These are phyloP conservation scores for Hypoxylon perforatum DNA, from an alignment of 495 filamentous ascomycete species.

Conservation along the genomic window DNA sequence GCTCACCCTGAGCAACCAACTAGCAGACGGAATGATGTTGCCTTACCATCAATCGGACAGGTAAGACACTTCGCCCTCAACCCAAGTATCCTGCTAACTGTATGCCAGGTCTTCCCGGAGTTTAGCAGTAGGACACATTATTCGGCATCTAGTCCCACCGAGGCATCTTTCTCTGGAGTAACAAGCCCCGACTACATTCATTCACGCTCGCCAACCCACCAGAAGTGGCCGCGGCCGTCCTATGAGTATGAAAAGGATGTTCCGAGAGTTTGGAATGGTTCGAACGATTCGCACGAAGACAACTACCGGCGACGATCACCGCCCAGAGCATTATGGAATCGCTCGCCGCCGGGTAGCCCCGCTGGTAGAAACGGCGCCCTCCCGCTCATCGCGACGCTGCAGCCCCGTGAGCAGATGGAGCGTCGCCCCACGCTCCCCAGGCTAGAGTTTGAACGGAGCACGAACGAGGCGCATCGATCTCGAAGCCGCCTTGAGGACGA, in stretches of 20 bases:
- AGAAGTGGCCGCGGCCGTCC: conserved; percentile 52
- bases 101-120: conserved; percentile 51
- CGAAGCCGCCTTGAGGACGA: conserved; percentile 38
- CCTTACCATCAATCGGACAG: conserved; percentile 58
- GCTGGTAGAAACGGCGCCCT: conserved; percentile 34
- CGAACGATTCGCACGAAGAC: conserved; percentile 35
- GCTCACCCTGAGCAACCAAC: conserved; percentile 31
- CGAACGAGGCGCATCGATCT: conserved; percentile 33
- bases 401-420: conserved; percentile 39
- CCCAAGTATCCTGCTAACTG: conserved; percentile 28
- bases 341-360: conserved; percentile 43
- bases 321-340: conserved; percentile 44
- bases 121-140: conserved; percentile 35
- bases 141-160: conserved; percentile 40
- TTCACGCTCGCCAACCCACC: conserved; percentile 51
- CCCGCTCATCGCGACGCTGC: conserved; percentile 32
- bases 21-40: conserved; percentile 45
- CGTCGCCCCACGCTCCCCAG: conserved; percentile 46
- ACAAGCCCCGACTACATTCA: conserved; percentile 50
- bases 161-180: conserved; percentile 24
- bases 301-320: conserved; percentile 42
- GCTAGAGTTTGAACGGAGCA: conserved; percentile 43
- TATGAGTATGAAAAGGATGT: conserved; percentile 46
- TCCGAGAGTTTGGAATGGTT: conserved; percentile 48
- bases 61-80: conserved; percentile 35